phyloP scores from a whole-genome alignment of 1,284 basidiomycete genomes.

The Puccinia hordei region DNA sequence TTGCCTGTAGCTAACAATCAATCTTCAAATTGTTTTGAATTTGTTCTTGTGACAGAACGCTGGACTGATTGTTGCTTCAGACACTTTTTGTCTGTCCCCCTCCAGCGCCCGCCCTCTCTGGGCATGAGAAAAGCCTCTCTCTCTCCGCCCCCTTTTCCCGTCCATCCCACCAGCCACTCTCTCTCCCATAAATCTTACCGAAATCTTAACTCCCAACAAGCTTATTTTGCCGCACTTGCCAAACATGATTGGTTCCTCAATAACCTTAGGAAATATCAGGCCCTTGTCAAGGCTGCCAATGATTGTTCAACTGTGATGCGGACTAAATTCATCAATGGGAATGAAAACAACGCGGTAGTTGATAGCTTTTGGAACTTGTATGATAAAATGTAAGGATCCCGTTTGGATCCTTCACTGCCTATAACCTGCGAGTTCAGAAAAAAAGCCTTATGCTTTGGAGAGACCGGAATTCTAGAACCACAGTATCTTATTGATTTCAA shows the following conservation, averaged over 20 bases:
- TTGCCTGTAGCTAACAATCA: too few species aligned
- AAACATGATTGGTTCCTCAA: constrained; percentile 78
- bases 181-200: constrained; percentile 75
- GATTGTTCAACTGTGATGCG: constrained; percentile 50
- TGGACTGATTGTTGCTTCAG: constrained; percentile 34
- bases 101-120: constrained; percentile 40
- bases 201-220: constrained; percentile 70
- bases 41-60: too few species aligned
- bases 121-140: constrained; percentile 73
- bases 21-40: too few species aligned
- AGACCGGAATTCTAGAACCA: too few species aligned
- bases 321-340: constrained; percentile 41
- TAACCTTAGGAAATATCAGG: constrained; percentile 81
- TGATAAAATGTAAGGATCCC: too few species aligned
- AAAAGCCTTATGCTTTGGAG: too few species aligned
- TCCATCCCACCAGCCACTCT: constrained; percentile 70
- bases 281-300: constrained; percentile 62
- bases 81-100: constrained; percentile 42
- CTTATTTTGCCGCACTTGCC: constrained; percentile 68
- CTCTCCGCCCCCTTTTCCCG: constrained; percentile 70
- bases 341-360: constrained; percentile 14
- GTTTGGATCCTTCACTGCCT: too few species aligned
- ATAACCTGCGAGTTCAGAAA: too few species aligned
- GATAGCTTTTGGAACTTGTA: constrained; percentile 51
- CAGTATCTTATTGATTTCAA: too few species aligned